Conservation (phyloP, 2,329 filamentous ascomycete genomes). For the Arthrobotrys entomopaga region DNA sequence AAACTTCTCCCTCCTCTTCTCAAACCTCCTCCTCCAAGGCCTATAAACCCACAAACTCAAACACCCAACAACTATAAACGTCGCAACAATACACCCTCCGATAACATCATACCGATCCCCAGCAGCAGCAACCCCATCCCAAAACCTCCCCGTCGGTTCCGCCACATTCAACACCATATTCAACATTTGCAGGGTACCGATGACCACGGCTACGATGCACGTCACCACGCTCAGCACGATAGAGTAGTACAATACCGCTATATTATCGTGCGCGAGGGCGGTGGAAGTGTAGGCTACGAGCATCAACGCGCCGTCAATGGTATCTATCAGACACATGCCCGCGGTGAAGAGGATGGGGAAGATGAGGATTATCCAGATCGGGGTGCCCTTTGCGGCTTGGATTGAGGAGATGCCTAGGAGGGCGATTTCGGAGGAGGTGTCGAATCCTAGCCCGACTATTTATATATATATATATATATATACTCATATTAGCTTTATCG, state of each 20-base stretch:
- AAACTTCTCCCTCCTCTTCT: constrained; percentile 59
- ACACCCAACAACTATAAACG: constrained; percentile 80
- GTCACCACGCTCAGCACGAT: constrained; percentile 86
- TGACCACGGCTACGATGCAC: constrained; percentile 82
- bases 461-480: not conserved
- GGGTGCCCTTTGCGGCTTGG: constrained; percentile 84
- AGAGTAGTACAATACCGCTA: constrained; percentile 95
- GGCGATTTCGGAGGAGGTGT: constrained; percentile 93
- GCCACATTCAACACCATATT: constrained; percentile 81
- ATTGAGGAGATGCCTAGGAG: constrained; percentile 89
- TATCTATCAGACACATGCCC: constrained; percentile 95
- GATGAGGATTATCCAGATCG: constrained; percentile 91
- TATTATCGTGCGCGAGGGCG: constrained; percentile 77
- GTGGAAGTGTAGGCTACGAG: constrained; percentile 89
- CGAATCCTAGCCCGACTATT: constrained; percentile 82
- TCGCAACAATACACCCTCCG: constrained; percentile 84
- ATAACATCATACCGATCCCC: constrained; percentile 87
- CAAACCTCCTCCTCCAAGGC: constrained; percentile 77
- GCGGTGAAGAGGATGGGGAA: constrained; percentile 93
- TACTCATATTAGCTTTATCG: too few relatives aligned
- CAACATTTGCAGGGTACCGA: constrained; percentile 85
- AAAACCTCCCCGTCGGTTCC: constrained; percentile 75
- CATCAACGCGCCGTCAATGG: constrained; percentile 92
- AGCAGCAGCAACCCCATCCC: constrained; percentile 82
- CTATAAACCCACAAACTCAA: constrained; percentile 79